Conservation (phyloP, 2,329 filamentous ascomycete species). For the Hortaea werneckii region DNA sequence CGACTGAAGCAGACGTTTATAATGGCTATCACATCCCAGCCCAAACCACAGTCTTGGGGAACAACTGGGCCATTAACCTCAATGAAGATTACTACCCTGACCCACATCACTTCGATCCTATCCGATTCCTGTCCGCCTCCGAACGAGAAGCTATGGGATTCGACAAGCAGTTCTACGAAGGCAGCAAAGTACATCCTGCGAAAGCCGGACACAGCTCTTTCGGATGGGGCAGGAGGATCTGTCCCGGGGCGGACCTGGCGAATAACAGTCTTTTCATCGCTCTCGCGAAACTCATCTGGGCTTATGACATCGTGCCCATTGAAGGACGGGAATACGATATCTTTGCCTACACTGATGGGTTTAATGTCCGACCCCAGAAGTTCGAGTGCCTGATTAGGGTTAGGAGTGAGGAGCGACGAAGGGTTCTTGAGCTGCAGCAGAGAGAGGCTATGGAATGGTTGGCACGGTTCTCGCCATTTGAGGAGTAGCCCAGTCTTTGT, state of each 20-base stretch:
- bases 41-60: slow-evolving; percentile 26
- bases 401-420: slow-evolving; percentile 22
- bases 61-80: slow-evolving; percentile 35
- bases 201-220: slow-evolving; percentile 37
- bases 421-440: slow-evolving; percentile 23
- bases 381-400: slow-evolving; percentile 27
- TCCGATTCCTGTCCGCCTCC: slow-evolving; percentile 31
- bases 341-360: slow-evolving; percentile 32
- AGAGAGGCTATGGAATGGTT: slow-evolving; percentile 22
- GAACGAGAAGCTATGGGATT: slow-evolving; percentile 13
- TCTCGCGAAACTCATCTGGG: slow-evolving; percentile 36
- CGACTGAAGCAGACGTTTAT: slow-evolving; percentile 26
- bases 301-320: slow-evolving; percentile 24
- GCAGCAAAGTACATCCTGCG: slow-evolving; percentile 21
- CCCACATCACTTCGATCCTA: slow-evolving; percentile 33
- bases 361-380: slow-evolving; percentile 29
- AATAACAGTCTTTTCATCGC: slow-evolving; percentile 37
- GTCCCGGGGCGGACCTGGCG: slow-evolving; percentile 41
- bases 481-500: neutral
- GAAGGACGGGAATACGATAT: slow-evolving; percentile 27
- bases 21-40: slow-evolving; percentile 33
- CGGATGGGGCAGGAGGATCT: slow-evolving; percentile 39
- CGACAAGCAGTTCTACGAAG: slow-evolving; percentile 8
- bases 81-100: slow-evolving; percentile 15
- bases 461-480: slow-evolving; percentile 27